Evolutionary conservation across 176 grass and related monocot genomes (phyloP).

Genomic region (Echinochloa phyllopogon): DNA sequence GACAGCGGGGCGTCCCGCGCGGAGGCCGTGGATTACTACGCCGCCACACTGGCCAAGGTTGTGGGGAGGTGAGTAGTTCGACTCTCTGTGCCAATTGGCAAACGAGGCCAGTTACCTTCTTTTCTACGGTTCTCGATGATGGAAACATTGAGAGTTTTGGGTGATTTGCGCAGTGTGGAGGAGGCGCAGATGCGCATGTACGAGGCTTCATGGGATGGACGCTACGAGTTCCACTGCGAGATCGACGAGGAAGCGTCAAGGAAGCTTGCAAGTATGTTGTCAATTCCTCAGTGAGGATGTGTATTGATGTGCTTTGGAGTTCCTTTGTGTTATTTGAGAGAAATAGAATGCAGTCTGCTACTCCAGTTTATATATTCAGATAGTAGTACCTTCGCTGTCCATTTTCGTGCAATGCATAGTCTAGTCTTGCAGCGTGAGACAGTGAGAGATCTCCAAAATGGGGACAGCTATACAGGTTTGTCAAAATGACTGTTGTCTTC

Average conservation of each 20-base stretch:
- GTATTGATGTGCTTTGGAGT: not conserved
- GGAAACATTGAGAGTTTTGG: not conserved
- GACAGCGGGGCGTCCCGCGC: conserved; percentile 47
- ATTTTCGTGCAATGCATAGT: conserved; percentile 23
- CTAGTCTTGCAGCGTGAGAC: not conserved
- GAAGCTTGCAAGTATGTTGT: conserved; percentile 71
- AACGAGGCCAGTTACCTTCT: not conserved
- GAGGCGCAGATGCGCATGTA: conserved; percentile 90
- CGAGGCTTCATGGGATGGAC: conserved; percentile 66
- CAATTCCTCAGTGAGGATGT: not conserved
- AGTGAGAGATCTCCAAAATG: not conserved
- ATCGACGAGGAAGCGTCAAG: conserved; percentile 58
- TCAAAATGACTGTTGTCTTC: not conserved
- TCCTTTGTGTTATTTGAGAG: not conserved
- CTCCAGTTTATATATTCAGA: not conserved
- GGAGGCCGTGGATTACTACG: conserved; percentile 80
- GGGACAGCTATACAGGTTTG: not conserved
- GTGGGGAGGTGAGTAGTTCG: conserved; percentile 56
- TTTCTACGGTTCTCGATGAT: not conserved
- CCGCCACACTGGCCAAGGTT: conserved; percentile 61
- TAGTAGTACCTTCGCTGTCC: conserved; percentile 6
- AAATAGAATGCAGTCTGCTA: not conserved
- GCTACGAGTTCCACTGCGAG: conserved; percentile 72
- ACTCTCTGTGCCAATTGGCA: not conserved
- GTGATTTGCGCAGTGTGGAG: conserved; percentile 45